phyloP scores from a whole-genome alignment of 805 yeast genomes.

The Starmera quercuum region DNA sequence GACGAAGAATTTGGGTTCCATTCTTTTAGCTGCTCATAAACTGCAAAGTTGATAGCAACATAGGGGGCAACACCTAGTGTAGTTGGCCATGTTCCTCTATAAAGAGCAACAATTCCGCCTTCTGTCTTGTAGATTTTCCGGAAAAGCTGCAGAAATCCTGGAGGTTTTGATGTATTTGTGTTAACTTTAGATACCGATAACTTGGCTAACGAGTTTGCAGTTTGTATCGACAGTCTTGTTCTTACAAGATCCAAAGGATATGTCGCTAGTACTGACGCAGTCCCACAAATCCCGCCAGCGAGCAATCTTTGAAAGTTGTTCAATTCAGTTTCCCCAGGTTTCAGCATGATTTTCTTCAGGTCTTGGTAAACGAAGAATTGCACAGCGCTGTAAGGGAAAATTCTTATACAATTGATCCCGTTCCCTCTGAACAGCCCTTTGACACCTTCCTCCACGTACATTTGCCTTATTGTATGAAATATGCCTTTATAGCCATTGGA shows the following conservation, averaged over 20 bases:
- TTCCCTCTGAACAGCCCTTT: constrained; percentile 87
- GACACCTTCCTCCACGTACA: constrained; percentile 90
- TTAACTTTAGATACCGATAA: constrained; percentile 36
- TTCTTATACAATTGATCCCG: constrained; percentile 80
- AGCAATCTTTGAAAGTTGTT: constrained; percentile 52
- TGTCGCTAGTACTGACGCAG: constrained; percentile 70
- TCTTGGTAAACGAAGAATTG: constrained; percentile 82
- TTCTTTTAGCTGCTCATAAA: constrained; percentile 77
- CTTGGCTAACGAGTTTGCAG: constrained; percentile 48
- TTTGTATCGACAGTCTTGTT: constrained; percentile 83
- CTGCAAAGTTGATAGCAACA: constrained; percentile 86
- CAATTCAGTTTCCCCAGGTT: constrained; percentile 29
- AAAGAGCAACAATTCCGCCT: constrained; percentile 75
- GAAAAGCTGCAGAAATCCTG: constrained; percentile 60
- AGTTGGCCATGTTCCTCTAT: constrained; percentile 86
- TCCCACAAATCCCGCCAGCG: constrained; percentile 80
- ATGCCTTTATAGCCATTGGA: constrained; percentile 53
- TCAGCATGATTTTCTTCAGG: constrained; percentile 34
- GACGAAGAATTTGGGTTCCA: constrained; percentile 35
- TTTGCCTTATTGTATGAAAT: constrained; percentile 61
- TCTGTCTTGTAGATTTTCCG: constrained; percentile 57
- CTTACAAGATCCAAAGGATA: constrained; percentile 90
- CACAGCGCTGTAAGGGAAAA: constrained; percentile 90
- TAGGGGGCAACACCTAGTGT: constrained; percentile 93
- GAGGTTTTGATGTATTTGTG: constrained; percentile 40